phyloP scores from a whole-genome alignment of 2,329 filamentous ascomycete species.

The Trichoderma asperellum region DNA sequence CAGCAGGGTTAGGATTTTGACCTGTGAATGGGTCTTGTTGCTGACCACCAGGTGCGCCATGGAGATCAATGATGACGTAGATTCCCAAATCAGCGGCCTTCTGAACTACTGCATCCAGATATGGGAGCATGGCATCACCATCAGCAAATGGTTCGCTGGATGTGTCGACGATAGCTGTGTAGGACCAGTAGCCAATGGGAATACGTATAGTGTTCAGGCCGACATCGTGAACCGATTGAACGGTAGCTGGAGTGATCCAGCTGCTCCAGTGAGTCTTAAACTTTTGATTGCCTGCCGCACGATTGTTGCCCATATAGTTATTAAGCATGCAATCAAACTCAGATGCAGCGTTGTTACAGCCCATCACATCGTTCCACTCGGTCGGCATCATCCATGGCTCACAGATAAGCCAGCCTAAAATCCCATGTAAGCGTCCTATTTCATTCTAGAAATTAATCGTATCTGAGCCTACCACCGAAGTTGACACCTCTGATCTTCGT shows the following conservation, averaged over 20 bases:
- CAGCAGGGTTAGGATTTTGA: constrained; percentile 41
- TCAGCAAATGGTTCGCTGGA: constrained; percentile 54
- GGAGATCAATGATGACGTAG: constrained; percentile 41
- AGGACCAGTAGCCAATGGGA: constrained; percentile 59
- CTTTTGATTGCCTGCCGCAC: constrained; percentile 47
- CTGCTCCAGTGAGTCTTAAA: constrained; percentile 54
- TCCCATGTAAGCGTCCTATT: not conserved
- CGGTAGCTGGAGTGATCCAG: constrained; percentile 39
- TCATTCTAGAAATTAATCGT: no score
- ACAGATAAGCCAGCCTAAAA: constrained; percentile 44
- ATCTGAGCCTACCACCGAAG: constrained; percentile 49
- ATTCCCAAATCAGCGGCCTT: constrained; percentile 41
- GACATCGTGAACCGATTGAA: constrained; percentile 55
- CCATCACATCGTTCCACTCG: constrained; percentile 51
- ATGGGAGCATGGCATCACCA: constrained; percentile 37
- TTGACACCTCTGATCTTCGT: constrained; percentile 58
- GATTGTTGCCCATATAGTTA: constrained; percentile 33
- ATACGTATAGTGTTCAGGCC: constrained; percentile 58
- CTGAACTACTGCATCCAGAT: constrained; percentile 40
- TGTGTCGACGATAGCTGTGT: constrained; percentile 51
- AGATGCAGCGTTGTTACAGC: constrained; percentile 48
- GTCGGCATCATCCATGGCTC: constrained; percentile 56
- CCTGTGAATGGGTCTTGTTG: constrained; percentile 51
- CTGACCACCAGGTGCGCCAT: constrained; percentile 55
- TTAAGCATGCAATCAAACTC: constrained; percentile 58